Percentiles rank a stretch among this genome's conserved stretches.
These are phyloP conservation scores for Zygosaccharomyces bailii DNA, from an alignment of 805 yeast species.

Conservation along the genomic window DNA sequence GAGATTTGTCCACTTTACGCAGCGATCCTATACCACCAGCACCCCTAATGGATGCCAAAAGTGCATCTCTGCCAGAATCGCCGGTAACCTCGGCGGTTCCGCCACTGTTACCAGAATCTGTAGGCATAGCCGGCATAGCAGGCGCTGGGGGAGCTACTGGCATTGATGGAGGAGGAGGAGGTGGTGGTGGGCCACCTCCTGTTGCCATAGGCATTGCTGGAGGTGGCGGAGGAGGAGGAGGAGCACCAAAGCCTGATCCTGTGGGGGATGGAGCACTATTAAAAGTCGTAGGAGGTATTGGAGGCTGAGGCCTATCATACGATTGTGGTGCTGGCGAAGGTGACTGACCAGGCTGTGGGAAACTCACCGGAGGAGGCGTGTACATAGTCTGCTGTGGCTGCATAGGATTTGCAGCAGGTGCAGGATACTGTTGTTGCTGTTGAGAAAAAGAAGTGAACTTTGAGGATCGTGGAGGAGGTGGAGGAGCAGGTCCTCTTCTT, in stretches of 20 bases:
- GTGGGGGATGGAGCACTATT: slow-evolving; percentile 11
- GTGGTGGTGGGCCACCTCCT: slow-evolving; percentile 18
- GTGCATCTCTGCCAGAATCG: slow-evolving; percentile 70
- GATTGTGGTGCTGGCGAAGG: slow-evolving; percentile 19
- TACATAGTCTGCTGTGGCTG: slow-evolving; percentile 11
- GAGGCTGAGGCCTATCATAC: slow-evolving; percentile 11
- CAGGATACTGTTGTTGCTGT: slow-evolving; percentile 17
- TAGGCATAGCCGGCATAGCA: slow-evolving; percentile 13
- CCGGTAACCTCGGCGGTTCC: slow-evolving; percentile 32
- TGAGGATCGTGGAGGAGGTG: slow-evolving; percentile 26
- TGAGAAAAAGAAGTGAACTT: slow-evolving; percentile 11
- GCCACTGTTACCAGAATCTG: slow-evolving; percentile 17
- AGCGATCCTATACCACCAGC: slow-evolving; percentile 70
- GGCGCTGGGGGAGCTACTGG: neutral
- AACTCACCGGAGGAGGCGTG: slow-evolving; percentile 18
- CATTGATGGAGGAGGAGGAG: slow-evolving; percentile 18
- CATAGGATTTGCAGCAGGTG: slow-evolving; percentile 18
- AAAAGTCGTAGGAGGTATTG: slow-evolving; percentile 19
- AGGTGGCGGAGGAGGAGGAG: slow-evolving; percentile 25
- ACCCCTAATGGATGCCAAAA: slow-evolving; percentile 80
- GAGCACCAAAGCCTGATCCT: slow-evolving; percentile 16
- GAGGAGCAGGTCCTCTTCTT: slow-evolving; percentile 34
- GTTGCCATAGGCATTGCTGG: slow-evolving; percentile 13
- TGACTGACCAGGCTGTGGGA: slow-evolving; percentile 16
- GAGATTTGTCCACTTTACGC: slow-evolving; percentile 76